Conservation (phyloP, 176 grass and related monocot species). For the Dactylis glomerata region DNA sequence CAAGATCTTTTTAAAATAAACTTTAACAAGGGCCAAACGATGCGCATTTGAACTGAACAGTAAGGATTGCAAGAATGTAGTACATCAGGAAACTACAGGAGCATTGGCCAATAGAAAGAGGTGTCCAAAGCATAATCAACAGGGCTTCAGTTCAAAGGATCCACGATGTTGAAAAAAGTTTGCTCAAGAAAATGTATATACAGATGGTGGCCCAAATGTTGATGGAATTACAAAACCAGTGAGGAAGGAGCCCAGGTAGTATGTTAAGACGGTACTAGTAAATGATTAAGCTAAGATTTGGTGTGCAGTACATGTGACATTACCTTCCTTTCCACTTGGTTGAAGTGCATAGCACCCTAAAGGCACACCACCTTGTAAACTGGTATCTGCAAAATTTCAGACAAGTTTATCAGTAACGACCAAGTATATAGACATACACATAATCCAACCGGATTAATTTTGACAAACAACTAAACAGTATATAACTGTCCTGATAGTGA, state of each 20-base stretch:
- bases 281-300: not conserved
- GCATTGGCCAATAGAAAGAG: not conserved
- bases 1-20: not conserved
- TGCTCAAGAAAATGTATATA: not conserved
- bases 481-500: not conserved
- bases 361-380: not conserved
- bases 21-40: not conserved
- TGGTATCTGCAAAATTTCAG: not conserved
- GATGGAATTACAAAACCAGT: not conserved
- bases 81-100: not conserved
- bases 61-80: not conserved
- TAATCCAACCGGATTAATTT: not conserved
- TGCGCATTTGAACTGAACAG: not conserved
- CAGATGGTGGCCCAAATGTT: not conserved
- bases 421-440: not conserved
- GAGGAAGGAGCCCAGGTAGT: not conserved
- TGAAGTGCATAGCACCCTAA: not conserved
- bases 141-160: not conserved
- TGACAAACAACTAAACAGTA: no score
- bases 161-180: not conserved
- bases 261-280: not conserved
- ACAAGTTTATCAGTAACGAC: not conserved
- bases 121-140: not conserved
- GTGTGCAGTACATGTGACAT: not conserved
- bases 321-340: not conserved